Conservation (phyloP, 495 filamentous ascomycete genomes). For the Penicillium coprophilum region DNA sequence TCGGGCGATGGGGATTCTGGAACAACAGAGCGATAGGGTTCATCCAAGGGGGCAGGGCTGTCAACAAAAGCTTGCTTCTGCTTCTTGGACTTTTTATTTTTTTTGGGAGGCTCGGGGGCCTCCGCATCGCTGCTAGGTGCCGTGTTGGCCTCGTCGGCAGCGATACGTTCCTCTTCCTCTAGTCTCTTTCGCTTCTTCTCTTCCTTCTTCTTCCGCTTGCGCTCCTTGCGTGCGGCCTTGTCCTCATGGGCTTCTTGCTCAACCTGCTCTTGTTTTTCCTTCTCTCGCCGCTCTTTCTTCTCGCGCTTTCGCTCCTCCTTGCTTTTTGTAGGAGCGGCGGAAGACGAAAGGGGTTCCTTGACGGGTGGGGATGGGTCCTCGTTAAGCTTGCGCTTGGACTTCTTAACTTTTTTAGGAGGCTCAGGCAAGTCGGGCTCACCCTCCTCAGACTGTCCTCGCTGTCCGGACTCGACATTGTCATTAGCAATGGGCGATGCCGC, state of each 20-base stretch:
- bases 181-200: slow-evolving; percentile 16
- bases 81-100: slow-evolving; percentile 5
- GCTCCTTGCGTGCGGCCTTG: slow-evolving; percentile 1
- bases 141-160: background rate
- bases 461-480: background rate
- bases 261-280: background rate
- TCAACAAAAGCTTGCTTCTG: background rate
- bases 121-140: background rate
- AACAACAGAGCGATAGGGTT: background rate
- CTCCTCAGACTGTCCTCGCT: background rate
- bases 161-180: slow-evolving; percentile 10
- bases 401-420: slow-evolving; percentile 1
- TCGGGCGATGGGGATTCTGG: background rate
- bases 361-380: background rate
- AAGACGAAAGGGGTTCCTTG: background rate
- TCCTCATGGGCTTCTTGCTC: background rate
- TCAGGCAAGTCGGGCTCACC: background rate
- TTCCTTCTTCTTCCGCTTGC: slow-evolving; percentile 10
- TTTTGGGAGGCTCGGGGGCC: background rate
- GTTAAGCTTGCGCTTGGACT: slow-evolving; percentile 4
- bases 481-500: background rate
- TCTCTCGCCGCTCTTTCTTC: slow-evolving; percentile 13
- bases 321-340: background rate
- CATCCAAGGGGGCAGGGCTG: background rate
- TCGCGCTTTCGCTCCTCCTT: slow-evolving; percentile 16